These are phyloP conservation scores for Tetrahymena elliotti DNA, from an alignment of 73 alveolate genomes.

Conservation along the genomic window DNA sequence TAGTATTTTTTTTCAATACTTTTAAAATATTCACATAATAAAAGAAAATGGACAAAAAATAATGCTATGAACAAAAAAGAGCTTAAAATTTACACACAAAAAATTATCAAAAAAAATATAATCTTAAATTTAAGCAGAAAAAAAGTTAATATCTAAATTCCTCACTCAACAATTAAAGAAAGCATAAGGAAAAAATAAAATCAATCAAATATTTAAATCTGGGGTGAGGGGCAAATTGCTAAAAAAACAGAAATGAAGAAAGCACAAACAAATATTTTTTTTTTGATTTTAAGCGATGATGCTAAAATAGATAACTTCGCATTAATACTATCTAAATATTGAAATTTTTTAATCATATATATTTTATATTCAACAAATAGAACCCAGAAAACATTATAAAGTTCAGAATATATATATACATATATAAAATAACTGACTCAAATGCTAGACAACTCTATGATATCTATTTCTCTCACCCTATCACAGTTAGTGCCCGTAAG, in stretches of 20 bases:
- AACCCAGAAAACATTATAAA: neutral
- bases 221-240: neutral
- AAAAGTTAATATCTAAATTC: no score
- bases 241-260: neutral
- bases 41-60: no score
- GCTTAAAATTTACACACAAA: no score
- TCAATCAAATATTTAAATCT: neutral
- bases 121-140: no score
- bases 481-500: neutral
- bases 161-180: neutral
- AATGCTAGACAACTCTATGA: neutral
- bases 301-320: neutral
- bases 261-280: neutral
- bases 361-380: neutral
- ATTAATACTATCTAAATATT: no score
- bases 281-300: neutral
- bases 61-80: no score
- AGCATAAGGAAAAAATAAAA: neutral
- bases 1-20: no score
- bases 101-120: no score
- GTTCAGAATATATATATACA: neutral
- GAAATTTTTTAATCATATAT: neutral
- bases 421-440: neutral
- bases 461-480: neutral
- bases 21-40: no score